Base-by-base conservation (phyloP, 176 grass and related monocot species). In the Echinochloa phyllopogon region DNA sequence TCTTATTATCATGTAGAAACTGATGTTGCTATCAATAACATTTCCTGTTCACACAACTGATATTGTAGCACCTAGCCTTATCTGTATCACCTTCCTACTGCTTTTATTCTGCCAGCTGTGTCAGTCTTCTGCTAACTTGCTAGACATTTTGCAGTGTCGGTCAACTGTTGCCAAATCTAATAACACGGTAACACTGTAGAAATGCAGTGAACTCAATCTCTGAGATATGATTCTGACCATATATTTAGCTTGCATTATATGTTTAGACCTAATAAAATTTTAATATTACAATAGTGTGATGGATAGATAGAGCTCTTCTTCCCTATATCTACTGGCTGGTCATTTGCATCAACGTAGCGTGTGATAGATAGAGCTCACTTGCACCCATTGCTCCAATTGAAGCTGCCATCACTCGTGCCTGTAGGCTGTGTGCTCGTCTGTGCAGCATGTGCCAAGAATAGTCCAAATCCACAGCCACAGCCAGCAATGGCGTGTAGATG, bases 101-200 rank as follows among this genome's bases (percentile, higher is more conserved):
- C 68, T 48, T 72, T 29, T 72, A 61, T 40, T 65, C 29, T 62
- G 16, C 25, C 11, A 76, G 59, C 0, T 66, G 8, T 65, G 8
- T 65, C 14, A 24, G 16, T 84, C 72, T 75, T 76, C 49, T 77
- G 17, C 37, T 29, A 44, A 38, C 72, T 66, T 76, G 33, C 48
- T 48, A 79, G 33, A 42, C 14, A 62, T 79, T 8, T 50, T 45
- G 12, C 50, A 39, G 4, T 17, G 4, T 17, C 18, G 13, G 8
- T 20, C 20, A 17, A 13, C 18, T 13, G 5, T 57, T 40, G 6
- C 33, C 14, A 27, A 63, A 13, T 59, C 74, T 77, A 8, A 13
- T 15, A 21, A 58, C n/a, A 58, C 7, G 12, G 15, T 39, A 38
- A 66, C 64, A 40, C 4, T 68, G 8, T 53, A 53, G 14, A 20